Evolutionary conservation across 106 monocot genomes (phyloP), one percentile per base, ranked within the genome.

Genomic region (Xerophyta viscosa): DNA sequence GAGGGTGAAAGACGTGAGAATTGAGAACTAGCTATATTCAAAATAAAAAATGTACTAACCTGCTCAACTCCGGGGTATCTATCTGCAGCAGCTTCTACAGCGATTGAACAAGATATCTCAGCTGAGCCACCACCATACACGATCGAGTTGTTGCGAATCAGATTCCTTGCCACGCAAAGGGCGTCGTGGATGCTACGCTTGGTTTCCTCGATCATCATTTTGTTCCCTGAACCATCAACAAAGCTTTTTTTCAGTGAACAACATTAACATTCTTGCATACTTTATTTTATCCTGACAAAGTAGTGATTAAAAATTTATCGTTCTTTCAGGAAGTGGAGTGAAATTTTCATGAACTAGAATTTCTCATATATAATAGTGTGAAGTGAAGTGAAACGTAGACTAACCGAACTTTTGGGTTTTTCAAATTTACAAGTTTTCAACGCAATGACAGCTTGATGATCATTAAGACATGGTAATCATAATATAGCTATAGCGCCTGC

Each of bases 81-180:
- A 61, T 96, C 84, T 11, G 88, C 96, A 65, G 85, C 96, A 71
- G 88, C 64, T 58, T 96, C 96, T 14, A 96, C 84, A 52, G 96
- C 88, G 68, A 96, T 66, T 22, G 96, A 87, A 46, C 87, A 93
- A 29, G 93, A 76, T n/a, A 93, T 87, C 56, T 93, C 93, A 29
- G 93, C 87, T n/a, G 93, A 93, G 1, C 93, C 93, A 66, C 94
- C 96, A 52, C 96, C 96, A 58, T 89, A 96, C 7, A 96, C 96
- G 65, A 96, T 96, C 13, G 89, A 96, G 57, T 86, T 96, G 58
- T 89, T 96, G 11, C 85, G 85, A 41, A 96, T 89, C 19, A 96
- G 71, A 62, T 96, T 96, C 53, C 96, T 81, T 22, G 96, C 82
- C 17, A 96, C 96, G 57, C 96, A 96, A 2, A 96, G 82, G 9